Conservation (phyloP, 768 basidiomycete genomes). For the Serendipita sp. region DNA sequence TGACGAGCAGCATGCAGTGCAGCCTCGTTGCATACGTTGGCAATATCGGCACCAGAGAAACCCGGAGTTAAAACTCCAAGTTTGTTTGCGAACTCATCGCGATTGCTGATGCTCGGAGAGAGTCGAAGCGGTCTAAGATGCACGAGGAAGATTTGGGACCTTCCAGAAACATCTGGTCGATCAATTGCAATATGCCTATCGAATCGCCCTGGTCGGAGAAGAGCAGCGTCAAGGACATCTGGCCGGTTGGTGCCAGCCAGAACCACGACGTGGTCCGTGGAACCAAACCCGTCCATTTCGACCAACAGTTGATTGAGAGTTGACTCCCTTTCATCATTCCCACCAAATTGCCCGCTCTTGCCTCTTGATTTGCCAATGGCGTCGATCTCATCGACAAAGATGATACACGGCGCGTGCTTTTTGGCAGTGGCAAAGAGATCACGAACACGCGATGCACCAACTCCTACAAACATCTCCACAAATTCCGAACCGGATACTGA, state of each 20-base stretch:
- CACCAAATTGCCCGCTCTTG: conserved; percentile 63
- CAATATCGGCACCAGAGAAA: conserved; percentile 97
- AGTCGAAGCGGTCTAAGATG: conserved; percentile 78
- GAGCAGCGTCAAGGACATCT: conserved; percentile 87
- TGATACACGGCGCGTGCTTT: conserved; percentile 96
- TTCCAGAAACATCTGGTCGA: conserved; percentile 83
- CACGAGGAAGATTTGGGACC: conserved; percentile 86
- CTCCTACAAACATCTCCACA: conserved; percentile 99
- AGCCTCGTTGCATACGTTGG: conserved; percentile 97
- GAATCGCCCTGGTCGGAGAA: conserved; percentile 95
- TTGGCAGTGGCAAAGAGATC: conserved; percentile 96
- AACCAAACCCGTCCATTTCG: conserved; percentile 99
- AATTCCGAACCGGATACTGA: conserved; percentile 98
- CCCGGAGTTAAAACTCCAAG: conserved; percentile 93
- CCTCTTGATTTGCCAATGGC: conserved; percentile 92
- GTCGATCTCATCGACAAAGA: conserved; percentile 98
- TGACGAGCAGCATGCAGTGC: conserved; percentile 88
- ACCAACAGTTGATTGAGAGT: conserved; percentile 96
- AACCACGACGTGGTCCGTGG: conserved; percentile 92
- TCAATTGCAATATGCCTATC: conserved; percentile 94
- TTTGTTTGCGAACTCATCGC: conserved; percentile 62
- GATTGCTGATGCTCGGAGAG: conserved; percentile 20
- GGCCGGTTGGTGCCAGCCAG: conserved; percentile 94
- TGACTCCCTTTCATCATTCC: conserved; percentile 95
- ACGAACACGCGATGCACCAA: conserved; percentile 91